A percentile compares a stretch with the other conserved stretches of the same genome.
These are phyloP conservation scores for Amanita inopinata DNA, from an alignment of 768 basidiomycete species.

Conservation along the genomic window DNA sequence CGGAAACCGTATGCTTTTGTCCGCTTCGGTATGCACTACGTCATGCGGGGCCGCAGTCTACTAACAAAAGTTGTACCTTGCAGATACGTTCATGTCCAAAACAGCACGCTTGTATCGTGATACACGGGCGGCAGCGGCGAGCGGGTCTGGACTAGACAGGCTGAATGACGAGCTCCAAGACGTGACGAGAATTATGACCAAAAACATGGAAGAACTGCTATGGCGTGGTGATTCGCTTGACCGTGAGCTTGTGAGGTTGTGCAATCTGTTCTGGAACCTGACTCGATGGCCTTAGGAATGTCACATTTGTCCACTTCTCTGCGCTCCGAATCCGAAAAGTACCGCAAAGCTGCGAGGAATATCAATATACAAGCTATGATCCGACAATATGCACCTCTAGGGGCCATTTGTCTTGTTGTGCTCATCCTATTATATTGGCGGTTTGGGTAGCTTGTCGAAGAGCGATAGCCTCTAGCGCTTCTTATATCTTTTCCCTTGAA, in stretches of 20 bases:
- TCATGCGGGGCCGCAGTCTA: neutral
- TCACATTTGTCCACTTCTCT: conserved; percentile 91
- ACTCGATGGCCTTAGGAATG: conserved; percentile 49
- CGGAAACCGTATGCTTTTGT: conserved; percentile 99
- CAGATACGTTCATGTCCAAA: conserved; percentile 98
- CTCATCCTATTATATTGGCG: conserved; percentile 75
- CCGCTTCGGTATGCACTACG: conserved; percentile 70
- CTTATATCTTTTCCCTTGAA: neutral
- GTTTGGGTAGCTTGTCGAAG: conserved; percentile 34
- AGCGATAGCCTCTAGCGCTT: neutral
- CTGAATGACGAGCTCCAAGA: conserved; percentile 96
- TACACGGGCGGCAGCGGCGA: conserved; percentile 72
- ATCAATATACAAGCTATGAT: conserved; percentile 92
- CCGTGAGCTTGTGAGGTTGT: conserved; percentile 50
- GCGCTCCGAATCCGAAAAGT: conserved; percentile 94
- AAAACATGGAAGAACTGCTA: conserved; percentile 98
- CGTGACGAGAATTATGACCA: conserved; percentile 98
- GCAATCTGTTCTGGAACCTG: neutral
- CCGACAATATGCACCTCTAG: conserved; percentile 92
- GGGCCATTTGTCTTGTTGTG: conserved; percentile 69
- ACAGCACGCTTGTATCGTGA: conserved; percentile 93
- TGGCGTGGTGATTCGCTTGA: conserved; percentile 98
- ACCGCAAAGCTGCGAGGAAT: conserved; percentile 89
- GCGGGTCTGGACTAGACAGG: conserved; percentile 62
- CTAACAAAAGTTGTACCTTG: conserved; percentile 6